phyloP scores from a whole-genome alignment of 73 alveolate species.

The Blepharisma stoltei region DNA sequence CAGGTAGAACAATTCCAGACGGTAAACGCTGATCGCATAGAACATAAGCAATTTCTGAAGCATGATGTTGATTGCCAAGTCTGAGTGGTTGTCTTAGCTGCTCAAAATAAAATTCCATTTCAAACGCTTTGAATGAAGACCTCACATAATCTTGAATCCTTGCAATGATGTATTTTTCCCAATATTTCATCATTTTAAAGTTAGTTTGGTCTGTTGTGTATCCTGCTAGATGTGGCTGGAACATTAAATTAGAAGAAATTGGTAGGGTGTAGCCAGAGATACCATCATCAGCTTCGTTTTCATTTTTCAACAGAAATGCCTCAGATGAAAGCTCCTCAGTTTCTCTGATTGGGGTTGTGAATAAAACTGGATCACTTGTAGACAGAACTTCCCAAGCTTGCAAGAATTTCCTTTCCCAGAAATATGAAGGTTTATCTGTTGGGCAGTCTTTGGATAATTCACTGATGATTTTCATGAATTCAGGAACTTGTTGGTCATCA shows the following conservation, averaged over 20 bases:
- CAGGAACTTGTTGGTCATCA: not conserved
- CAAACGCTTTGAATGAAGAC: slow-evolving; percentile 68
- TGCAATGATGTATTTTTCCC: slow-evolving; percentile 86
- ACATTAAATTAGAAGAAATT: slow-evolving; percentile 35
- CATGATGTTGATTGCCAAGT: slow-evolving; percentile 62
- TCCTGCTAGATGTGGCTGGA: slow-evolving; percentile 61
- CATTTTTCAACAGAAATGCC: slow-evolving; percentile 26
- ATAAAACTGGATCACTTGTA: not conserved
- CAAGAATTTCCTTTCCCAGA: slow-evolving; percentile 41
- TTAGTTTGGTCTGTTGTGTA: slow-evolving; percentile 52
- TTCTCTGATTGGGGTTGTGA: slow-evolving; percentile 5
- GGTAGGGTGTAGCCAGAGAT: slow-evolving; percentile 47
- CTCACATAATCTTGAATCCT: slow-evolving; percentile 77
- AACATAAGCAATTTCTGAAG: slow-evolving; percentile 72
- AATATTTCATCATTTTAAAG: slow-evolving; percentile 68
- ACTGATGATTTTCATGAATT: slow-evolving; percentile 29
- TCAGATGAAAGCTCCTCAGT: slow-evolving; percentile 9
- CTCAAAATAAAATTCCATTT: slow-evolving; percentile 79
- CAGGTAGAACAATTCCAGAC: slow-evolving; percentile 80
- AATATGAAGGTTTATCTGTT: slow-evolving; percentile 41
- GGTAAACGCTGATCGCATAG: slow-evolving; percentile 84
- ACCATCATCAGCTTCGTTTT: slow-evolving; percentile 8
- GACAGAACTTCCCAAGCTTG: slow-evolving; percentile 58
- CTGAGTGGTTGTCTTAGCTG: slow-evolving; percentile 70
- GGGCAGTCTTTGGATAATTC: slow-evolving; percentile 32